phyloP scores from a whole-genome alignment of 1,284 basidiomycete genomes.

The Golubevia pallescens region DNA sequence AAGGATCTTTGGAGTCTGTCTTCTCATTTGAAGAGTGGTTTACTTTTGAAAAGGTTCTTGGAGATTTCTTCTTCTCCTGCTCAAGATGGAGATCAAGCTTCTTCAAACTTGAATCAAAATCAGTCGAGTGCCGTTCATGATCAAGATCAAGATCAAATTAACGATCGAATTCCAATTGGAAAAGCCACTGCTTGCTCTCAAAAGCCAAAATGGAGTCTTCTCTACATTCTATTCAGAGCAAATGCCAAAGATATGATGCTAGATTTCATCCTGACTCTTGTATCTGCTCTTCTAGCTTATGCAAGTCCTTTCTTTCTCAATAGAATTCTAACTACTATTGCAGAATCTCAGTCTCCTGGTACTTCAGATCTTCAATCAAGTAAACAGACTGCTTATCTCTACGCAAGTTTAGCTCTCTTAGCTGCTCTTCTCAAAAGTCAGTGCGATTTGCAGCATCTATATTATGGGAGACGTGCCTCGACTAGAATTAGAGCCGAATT shows the following conservation, averaged over 20 bases:
- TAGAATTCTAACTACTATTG: conserved; percentile 24
- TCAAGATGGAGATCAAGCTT: neutral
- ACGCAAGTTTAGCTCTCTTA: conserved; percentile 24
- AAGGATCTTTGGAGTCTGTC: conserved; percentile 29
- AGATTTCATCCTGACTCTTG: conserved; percentile 28
- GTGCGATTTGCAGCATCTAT: conserved; percentile 78
- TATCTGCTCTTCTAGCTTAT: conserved; percentile 28
- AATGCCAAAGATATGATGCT: conserved; percentile 27
- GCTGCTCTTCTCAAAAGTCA: conserved; percentile 26
- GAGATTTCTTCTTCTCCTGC: too few relatives aligned
- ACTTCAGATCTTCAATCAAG: conserved; percentile 1
- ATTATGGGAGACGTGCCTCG: conserved; percentile 75
- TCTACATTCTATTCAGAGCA: conserved; percentile 14
- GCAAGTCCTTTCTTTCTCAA: conserved; percentile 33
- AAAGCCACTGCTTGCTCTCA: too few relatives aligned
- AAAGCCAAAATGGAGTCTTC: conserved; percentile 1
- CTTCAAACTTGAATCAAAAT: neutral
- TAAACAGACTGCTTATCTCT: conserved; percentile 26
- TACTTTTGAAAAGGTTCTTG: conserved; percentile 21
- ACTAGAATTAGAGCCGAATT: conserved; percentile 76
- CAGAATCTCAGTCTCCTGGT: neutral
- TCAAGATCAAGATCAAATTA: neutral
- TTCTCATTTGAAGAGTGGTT: conserved; percentile 17
- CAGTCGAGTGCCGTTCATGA: neutral
- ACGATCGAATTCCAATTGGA: too few relatives aligned